A percentile compares a stretch with the other conserved stretches of the same genome.
Conservation (phyloP, 768 basidiomycete species). For the Pleurotus cornucopiae region DNA sequence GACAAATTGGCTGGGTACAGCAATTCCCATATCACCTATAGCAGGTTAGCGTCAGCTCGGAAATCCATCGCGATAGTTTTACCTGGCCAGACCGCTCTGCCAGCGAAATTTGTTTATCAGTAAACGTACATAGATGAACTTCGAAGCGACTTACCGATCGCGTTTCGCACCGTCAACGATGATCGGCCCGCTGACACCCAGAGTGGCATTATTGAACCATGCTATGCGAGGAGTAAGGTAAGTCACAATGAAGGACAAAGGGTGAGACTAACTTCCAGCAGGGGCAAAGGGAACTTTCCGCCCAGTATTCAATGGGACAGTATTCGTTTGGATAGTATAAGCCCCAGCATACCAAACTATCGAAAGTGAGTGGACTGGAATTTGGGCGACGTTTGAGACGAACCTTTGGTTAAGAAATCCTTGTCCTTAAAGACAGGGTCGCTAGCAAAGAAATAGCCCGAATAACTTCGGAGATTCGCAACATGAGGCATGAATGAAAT, state of each 20-base stretch:
- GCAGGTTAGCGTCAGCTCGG: background rate
- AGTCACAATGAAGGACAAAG: background rate
- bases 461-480: constrained; percentile 40
- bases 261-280: constrained; percentile 31
- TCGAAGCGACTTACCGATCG: constrained; percentile 33
- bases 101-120: background rate
- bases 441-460: constrained; percentile 47
- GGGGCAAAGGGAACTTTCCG: constrained; percentile 42
- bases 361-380: background rate
- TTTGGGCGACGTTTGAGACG: background rate
- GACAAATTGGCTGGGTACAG: constrained; percentile 57
- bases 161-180: constrained; percentile 61
- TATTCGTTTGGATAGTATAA: constrained; percentile 59
- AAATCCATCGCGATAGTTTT: background rate
- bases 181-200: constrained; percentile 55
- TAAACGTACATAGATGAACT: too few relatives aligned
- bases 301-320: constrained; percentile 46
- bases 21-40: constrained; percentile 58
- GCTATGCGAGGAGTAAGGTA: constrained; percentile 20
- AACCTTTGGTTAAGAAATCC: constrained; percentile 48
- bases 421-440: constrained; percentile 41
- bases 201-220: constrained; percentile 52
- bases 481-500: constrained; percentile 55
- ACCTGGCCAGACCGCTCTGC: constrained; percentile 58
- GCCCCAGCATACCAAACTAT: constrained; percentile 58